Evolutionary conservation across 2,329 filamentous ascomycete species (phyloP), one percentile per base, ranked within the genome.

Genomic region (Domatiomyces catenatus): DNA sequence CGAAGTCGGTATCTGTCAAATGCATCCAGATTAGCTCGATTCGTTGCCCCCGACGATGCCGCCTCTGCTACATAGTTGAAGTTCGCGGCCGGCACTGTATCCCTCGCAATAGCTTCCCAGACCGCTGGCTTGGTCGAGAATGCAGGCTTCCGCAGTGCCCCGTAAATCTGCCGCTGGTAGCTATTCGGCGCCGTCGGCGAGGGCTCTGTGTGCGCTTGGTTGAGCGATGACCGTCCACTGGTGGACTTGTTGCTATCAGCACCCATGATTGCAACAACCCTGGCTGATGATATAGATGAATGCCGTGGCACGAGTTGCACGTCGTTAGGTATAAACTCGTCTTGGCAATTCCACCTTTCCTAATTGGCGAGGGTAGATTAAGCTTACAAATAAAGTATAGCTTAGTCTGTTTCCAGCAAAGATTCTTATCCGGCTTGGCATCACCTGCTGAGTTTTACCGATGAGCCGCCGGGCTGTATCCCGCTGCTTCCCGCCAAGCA

Each of bases 11-110:
- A 66, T 43, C 57, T 59, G 18, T 56, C 49, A 48, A 66, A 66
- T 7, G 64, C 64, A 8, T 52, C 50, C 2, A 56, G 55, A 50
- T 66, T 66, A 46, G 62, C 60, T 7, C 53, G 51, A 51, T 62
- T 55, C 3, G 64, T 66, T 8, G 58, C 54, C 12, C 60, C 55
- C 2, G 51, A 55, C 8, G 63, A 76, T 0, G 79, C 78, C 1
- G 76, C 75, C 17, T 78, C 77, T 28, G 69, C 68, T 28, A 81
- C 73, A 62, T 82, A 82, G 52, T 74, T 73, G 59, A 74, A 81
- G 20, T 71, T 70, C n/a, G 69, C 65, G 0, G 67, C 64, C 5
- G 65, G 60, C 63, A 81, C 71, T 22, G 60, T 62, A 32, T 69
- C 61, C 45, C 68, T 69, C 7, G 78, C 78, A 50, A 75, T 71